Base-by-base conservation (phyloP, 179 eudicot genomes). In the Beta corolliflora region DNA sequence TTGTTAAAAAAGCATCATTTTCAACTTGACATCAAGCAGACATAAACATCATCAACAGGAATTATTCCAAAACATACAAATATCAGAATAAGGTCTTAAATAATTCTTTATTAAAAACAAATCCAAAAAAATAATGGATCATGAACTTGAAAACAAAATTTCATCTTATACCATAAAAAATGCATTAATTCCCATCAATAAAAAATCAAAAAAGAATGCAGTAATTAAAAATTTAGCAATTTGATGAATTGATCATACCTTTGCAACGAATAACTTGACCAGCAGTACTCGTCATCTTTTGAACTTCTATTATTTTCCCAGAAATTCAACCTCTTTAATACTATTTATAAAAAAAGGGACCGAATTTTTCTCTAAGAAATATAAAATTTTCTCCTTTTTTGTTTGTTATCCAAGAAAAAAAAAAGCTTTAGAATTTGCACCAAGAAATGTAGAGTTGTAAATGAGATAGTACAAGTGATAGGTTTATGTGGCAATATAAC, bases 251-350 rank as follows among this genome's bases (percentile, higher is more conserved):
- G 56, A 69, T 75, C 79, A 56, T 79, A 92, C 97, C 97, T 90
- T 86, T 92, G 91, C 97, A 92, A 12, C 90, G 91, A 75, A 92
- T 92, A 31, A 91, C 90, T 78, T 91, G 92, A 75, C 94, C 94
- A 50, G 81, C 84, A 75, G 96, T 91, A 64, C 55, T 84, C 36
- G 92, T 83, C 96, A 91, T 92, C 48, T 76, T 77, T 13, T 16
- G 71, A 72, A 64, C 10, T 14, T 53, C 75, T 21, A 46, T 18
- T 44, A n/a, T 45, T 25, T 18, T 45, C 71, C 63, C 52, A 48
- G n/a, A 76, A 50, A 76, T 45, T 9, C 59, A 48, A 70, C 19
- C 25, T 25, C 2, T 53, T 52, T n/a, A n/a, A 13, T 55, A 14
- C 8, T 19, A 52, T 81, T 45, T 44, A 77, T 46, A 77, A 73